A percentile compares a stretch with the other conserved stretches of the same genome.
These are phyloP conservation scores for Pneumocystis canis DNA, from an alignment of 1,139 yeast species.

Conservation along the genomic window DNA sequence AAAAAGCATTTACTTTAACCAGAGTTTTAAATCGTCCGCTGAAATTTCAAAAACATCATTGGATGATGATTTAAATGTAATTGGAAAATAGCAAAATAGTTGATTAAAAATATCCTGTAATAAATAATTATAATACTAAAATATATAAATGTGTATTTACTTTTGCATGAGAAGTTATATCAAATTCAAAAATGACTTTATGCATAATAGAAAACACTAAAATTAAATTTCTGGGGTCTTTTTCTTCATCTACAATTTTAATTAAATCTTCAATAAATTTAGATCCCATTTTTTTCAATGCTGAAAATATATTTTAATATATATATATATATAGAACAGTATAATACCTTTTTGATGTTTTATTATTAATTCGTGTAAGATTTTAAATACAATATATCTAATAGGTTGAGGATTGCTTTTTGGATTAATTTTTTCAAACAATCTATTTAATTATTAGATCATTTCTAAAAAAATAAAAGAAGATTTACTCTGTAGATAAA, in stretches of 20 bases:
- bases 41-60: conserved; percentile 82
- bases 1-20: conserved; percentile 29
- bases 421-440: background rate
- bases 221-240: conserved; percentile 79
- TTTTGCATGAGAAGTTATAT: conserved; percentile 21
- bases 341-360: background rate
- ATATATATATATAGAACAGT: background rate
- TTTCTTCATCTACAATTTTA: conserved; percentile 69
- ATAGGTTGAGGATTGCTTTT: background rate
- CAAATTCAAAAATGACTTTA: conserved; percentile 34
- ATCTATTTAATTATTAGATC: background rate
- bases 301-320: background rate
- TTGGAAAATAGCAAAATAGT: conserved; percentile 89
- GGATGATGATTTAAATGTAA: conserved; percentile 69
- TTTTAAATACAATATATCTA: background rate
- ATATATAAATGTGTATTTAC: conserved; percentile 3
- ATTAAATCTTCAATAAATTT: conserved; percentile 42
- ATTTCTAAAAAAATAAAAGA: background rate
- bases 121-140: background rate
- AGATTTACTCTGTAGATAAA: background rate
- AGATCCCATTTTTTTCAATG: conserved; percentile 21
- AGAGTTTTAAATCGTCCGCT: conserved; percentile 49
- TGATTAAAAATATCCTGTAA: conserved; percentile 61
- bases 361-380: background rate
- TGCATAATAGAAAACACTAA: conserved; percentile 49